Evolutionary conservation across 1,139 yeast species (phyloP), one percentile per base, ranked within the genome.

Genomic region (Citeromyces hawaiiensis): DNA sequence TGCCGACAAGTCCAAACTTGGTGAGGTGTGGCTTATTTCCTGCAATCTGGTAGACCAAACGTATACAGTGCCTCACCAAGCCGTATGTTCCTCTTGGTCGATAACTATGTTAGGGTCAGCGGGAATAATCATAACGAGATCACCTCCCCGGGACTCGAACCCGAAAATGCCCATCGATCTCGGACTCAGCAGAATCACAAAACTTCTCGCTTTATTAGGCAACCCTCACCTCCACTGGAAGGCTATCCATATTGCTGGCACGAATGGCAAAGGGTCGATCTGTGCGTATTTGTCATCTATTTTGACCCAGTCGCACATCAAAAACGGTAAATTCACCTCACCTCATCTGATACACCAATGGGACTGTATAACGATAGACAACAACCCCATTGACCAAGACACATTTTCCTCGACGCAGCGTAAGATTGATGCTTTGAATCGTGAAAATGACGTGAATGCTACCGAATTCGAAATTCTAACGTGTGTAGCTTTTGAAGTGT

Each of bases 181-280:
- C 23, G 94, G 94, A 1, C 66, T 88, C n/a, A 49, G 70, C 1
- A 61, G 95, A 40, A 69, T 85, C 0, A 39, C 64, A 0, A 56
- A 57, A 39, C 69, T 86, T n/a, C 66, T 85, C n/a, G 48, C 55
- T 4, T 60, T 63, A 38, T 58, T 86, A 29, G 86, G 86, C 0
- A 70, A 74, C 49, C 96, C 95, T 0, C 94, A 85, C 14, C 32
- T 54, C 7, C 45, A 59, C 2, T 74, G 74, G 54, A 72, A 73
- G 45, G 74, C 87, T 1, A 61, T 88, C 5, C 96, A 88, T 54
- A 68, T 88, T 9, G 95, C 96, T 0, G 97, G 97, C 0, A 88
- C 96, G 4, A 88, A 88, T 53, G 97, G 97, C 0, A 88, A 88
- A 53, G 97, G 97, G 0, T 85, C 95, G 0, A 85, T 87, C 0